Evolutionary conservation across 2,329 filamentous ascomycete species (phyloP).

Genomic region (Sarocladiaceae sp.): DNA sequence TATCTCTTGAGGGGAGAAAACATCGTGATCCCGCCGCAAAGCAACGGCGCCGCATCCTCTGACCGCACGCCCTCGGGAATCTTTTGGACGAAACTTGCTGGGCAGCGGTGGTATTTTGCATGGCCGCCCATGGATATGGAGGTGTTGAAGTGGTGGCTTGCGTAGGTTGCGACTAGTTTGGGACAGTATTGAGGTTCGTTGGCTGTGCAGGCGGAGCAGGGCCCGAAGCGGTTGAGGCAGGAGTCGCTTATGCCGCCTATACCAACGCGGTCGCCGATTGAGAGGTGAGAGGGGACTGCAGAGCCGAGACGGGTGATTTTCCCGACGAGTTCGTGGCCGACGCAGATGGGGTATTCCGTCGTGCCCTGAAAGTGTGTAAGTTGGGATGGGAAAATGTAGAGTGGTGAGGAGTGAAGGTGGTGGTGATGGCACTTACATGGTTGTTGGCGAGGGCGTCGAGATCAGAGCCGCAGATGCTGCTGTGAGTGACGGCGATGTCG

Average conservation of each 20-base stretch:
- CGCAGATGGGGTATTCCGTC: slow-evolving; percentile 26
- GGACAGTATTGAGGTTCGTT: slow-evolving; percentile 34
- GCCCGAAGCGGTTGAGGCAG: slow-evolving; percentile 34
- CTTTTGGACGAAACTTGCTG: slow-evolving; percentile 43
- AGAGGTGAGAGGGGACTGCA: slow-evolving; percentile 28
- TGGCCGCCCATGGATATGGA: slow-evolving; percentile 40
- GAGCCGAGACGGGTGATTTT: slow-evolving; percentile 44
- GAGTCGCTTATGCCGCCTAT: slow-evolving; percentile 52
- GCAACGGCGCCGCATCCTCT: slow-evolving; percentile 55
- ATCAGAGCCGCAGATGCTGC: slow-evolving; percentile 62
- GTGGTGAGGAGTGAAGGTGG: background rate
- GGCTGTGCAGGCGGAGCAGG: slow-evolving; percentile 31
- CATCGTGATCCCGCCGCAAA: slow-evolving; percentile 67
- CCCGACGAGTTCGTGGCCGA: slow-evolving; percentile 61
- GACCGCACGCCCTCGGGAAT: slow-evolving; percentile 37
- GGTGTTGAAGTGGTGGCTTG: slow-evolving; percentile 37
- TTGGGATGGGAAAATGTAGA: background rate
- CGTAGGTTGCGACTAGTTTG: background rate
- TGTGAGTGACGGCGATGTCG: slow-evolving; percentile 62
- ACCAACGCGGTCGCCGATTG: slow-evolving; percentile 55
- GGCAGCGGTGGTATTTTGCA: slow-evolving; percentile 20
- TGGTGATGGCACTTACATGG: slow-evolving; percentile 32
- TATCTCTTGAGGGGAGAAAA: slow-evolving; percentile 60
- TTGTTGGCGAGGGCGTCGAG: slow-evolving; percentile 54
- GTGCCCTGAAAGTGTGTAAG: background rate